Evolutionary conservation across 2,329 filamentous ascomycete genomes (phyloP), one percentile per base, ranked within the genome.

Genomic region (Fusarium mangiferae): DNA sequence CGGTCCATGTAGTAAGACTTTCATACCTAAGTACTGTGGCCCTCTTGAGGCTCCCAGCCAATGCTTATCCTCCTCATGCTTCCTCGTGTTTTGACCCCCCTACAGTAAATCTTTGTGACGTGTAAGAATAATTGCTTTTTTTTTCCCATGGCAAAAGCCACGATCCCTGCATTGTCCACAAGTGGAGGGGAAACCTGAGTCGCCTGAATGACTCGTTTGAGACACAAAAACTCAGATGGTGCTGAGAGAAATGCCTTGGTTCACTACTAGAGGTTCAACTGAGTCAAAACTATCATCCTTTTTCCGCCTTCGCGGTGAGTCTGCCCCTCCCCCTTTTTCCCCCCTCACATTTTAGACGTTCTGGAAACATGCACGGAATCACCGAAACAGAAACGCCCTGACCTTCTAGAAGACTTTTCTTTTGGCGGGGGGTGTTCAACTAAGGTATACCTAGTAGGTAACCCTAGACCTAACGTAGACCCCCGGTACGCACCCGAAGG

Each of bases 111-210:
- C 24, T 63, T 41, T 51, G 24, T 62, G 66, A 68, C 42, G 28
- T 60, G 54, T 68, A 63, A 36, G 13, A 56, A 48, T 62, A 56
- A 44, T 63, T 68, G 56, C 65, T 68, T 68, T 69, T 68, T 69
- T 69, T 22, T n/a, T 11, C 18, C 42, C 39, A 20, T 42, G 26
- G 38, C 38, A 30, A 68, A 68, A 56, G n/a, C 18, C 18, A 33
- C 28, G 15, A 55, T 44, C 64, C 42, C 42, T 44, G n/a, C n/a
- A 36, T 28, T 45, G 10, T 62, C 42, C 35, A 28, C 26, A 54
- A 26, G 51, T 15, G 41, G 14, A 35, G 42, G 36, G n/a, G 15
- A 48, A 28, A 20, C 28, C n/a, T 15, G 48, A 28, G 39, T 30
- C 38, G 26, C 36, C 49, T 22, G 14, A 45, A 68, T 69, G 65